Percentiles rank a stretch among this genome's conserved stretches.
phyloP scores from a whole-genome alignment of 2,329 filamentous ascomycete genomes.

The Claviceps sp. region DNA sequence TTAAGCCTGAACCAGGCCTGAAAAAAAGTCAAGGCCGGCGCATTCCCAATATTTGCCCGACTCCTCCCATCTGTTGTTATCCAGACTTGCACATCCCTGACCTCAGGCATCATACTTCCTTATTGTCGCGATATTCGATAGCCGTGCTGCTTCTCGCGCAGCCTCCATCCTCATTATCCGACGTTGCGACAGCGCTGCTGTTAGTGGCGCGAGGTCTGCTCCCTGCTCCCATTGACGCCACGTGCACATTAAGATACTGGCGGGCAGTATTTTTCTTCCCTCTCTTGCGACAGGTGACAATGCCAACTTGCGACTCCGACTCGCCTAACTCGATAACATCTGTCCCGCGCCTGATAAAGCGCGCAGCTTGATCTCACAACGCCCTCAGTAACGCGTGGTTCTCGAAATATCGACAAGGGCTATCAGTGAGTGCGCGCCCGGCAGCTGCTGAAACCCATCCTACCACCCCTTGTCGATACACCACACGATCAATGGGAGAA shows the following conservation, averaged over 20 bases:
- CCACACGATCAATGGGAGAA: background rate
- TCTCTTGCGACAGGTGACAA: constrained; percentile 10
- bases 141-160: background rate
- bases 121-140: background rate
- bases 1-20: background rate
- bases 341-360: constrained; percentile 6
- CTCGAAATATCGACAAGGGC: background rate
- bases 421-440: background rate
- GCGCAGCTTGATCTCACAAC: constrained; percentile 1
- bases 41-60: constrained; percentile 5
- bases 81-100: constrained; percentile 3
- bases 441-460: background rate
- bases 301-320: constrained; percentile 13
- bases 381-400: background rate
- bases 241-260: constrained; percentile 1
- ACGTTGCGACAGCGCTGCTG: background rate
- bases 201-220: background rate
- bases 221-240: constrained; percentile 2
- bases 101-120: background rate
- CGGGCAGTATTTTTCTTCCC: background rate
- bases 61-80: constrained; percentile 4
- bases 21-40: constrained; percentile 1
- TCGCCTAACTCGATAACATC: constrained; percentile 8
- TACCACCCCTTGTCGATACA: background rate
- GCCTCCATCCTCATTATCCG: background rate